These are phyloP conservation scores for Achlya hypogyna DNA, from an alignment of 352 stramenopile genomes.

Conservation along the genomic window DNA sequence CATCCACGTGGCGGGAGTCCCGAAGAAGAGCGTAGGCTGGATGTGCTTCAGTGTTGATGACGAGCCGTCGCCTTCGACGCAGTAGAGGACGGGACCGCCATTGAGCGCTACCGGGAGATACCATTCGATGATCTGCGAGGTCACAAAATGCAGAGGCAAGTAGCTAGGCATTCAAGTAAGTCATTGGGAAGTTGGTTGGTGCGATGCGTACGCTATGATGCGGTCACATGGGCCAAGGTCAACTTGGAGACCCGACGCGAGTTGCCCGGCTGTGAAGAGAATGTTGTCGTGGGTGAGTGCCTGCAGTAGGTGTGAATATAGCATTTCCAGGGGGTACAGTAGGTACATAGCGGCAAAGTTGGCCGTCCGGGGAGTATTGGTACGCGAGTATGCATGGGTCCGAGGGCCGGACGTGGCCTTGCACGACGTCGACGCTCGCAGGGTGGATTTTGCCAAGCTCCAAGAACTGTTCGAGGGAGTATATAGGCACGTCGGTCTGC, in stretches of 20 bases:
- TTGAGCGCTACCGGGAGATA: slow-evolving; percentile 52
- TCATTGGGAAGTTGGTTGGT: neutral
- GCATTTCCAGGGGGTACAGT: neutral
- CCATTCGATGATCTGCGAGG: slow-evolving; percentile 59
- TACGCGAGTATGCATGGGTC: neutral
- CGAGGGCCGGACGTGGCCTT: neutral
- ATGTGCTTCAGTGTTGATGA: slow-evolving; percentile 43
- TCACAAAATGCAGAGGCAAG: slow-evolving; percentile 56
- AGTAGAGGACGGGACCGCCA: slow-evolving; percentile 51
- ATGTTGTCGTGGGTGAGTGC: slow-evolving; percentile 74
- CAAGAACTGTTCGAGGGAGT: neutral
- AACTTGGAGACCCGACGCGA: slow-evolving; percentile 30
- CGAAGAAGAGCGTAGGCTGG: slow-evolving; percentile 71
- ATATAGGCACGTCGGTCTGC: neutral
- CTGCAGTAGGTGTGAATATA: neutral
- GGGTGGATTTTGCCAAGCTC: neutral
- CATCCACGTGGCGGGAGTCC: slow-evolving; percentile 56
- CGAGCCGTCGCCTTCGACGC: slow-evolving; percentile 22
- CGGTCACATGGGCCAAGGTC: slow-evolving; percentile 47
- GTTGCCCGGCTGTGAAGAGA: slow-evolving; percentile 59
- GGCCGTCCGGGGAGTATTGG: neutral
- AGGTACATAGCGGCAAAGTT: neutral
- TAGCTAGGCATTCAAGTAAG: slow-evolving; percentile 25
- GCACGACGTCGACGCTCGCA: neutral
- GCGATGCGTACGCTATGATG: slow-evolving; percentile 29